Evolutionary conservation across 1,284 basidiomycete genomes (phyloP).

Genomic region (Apiotrichum domesticum): DNA sequence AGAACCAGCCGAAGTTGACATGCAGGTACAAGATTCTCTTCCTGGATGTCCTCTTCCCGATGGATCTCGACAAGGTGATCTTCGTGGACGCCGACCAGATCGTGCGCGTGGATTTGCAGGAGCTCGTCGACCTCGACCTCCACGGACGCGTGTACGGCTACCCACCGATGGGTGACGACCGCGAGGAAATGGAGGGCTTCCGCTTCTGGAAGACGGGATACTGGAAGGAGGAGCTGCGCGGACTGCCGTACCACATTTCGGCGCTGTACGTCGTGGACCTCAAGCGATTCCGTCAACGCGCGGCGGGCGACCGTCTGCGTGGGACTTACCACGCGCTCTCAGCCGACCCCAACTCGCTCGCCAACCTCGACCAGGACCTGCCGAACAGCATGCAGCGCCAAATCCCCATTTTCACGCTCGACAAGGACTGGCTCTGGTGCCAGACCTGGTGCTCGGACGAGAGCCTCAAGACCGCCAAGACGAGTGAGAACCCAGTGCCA

Average conservation of each 20-base stretch:
- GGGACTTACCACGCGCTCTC: constrained; percentile 89
- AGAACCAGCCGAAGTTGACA: neutral
- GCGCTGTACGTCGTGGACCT: constrained; percentile 94
- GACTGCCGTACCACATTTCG: constrained; percentile 76
- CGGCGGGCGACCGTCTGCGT: constrained; percentile 66
- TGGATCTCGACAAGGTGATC: constrained; percentile 96
- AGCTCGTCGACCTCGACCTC: constrained; percentile 83
- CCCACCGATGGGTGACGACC: constrained; percentile 95
- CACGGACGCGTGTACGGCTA: constrained; percentile 89
- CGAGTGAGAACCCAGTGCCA: constrained; percentile 33
- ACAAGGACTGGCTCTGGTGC: constrained; percentile 87
- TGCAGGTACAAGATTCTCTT: constrained; percentile 87
- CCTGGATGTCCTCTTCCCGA: constrained; percentile 95
- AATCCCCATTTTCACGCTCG: constrained; percentile 80
- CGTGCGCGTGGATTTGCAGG: constrained; percentile 88
- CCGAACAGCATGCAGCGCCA: constrained; percentile 85
- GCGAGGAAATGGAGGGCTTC: constrained; percentile 92
- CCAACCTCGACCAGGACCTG: constrained; percentile 94
- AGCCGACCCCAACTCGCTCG: constrained; percentile 84
- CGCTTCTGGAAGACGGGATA: constrained; percentile 97
- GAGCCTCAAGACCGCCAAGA: constrained; percentile 49
- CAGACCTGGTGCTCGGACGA: constrained; percentile 53
- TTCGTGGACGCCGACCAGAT: constrained; percentile 98
- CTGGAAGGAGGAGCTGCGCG: constrained; percentile 78
- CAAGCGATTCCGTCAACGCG: constrained; percentile 80